Percentiles rank a stretch among this genome's conserved stretches.
Evolutionary conservation across 179 eudicot species (phyloP).

Genomic region (Beta macrorhiza): DNA sequence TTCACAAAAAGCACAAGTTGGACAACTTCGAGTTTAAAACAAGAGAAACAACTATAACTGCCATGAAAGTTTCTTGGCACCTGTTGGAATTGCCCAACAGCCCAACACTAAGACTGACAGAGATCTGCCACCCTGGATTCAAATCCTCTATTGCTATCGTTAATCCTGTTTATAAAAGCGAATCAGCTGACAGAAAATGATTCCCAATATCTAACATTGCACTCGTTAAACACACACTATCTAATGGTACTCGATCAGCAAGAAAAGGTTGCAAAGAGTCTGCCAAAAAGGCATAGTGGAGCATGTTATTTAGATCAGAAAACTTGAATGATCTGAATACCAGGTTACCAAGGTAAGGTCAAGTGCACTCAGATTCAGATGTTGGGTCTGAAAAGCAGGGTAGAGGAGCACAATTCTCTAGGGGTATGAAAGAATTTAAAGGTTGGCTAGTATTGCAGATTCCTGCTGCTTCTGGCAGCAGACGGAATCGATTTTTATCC

Average conservation of each 20-base stretch:
- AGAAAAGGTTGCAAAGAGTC: conserved; percentile 34
- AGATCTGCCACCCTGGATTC: conserved; percentile 81
- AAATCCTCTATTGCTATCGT: conserved; percentile 34
- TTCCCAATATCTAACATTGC: conserved; percentile 32
- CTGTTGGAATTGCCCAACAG: conserved; percentile 89
- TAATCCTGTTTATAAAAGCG: conserved; percentile 36
- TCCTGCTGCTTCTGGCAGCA: conserved; percentile 33
- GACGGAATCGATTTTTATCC: conserved; percentile 48
- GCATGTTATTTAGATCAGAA: conserved; percentile 43
- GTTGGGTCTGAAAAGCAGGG: conserved; percentile 40
- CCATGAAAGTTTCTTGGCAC: conserved; percentile 29
- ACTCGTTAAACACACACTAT: conserved; percentile 52
- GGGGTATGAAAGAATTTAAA: conserved; percentile 25
- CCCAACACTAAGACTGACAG: conserved; percentile 47
- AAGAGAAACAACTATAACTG: not conserved
- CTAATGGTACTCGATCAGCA: conserved; percentile 44
- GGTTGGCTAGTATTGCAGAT: conserved; percentile 27
- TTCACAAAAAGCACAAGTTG: not conserved
- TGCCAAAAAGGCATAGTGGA: conserved; percentile 36
- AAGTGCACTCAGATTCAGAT: conserved; percentile 52
- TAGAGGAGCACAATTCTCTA: conserved; percentile 36
- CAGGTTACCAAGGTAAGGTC: conserved; percentile 57
- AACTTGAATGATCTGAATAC: conserved; percentile 56
- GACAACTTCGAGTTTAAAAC: not conserved
- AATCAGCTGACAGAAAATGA: not conserved